Percentiles rank a stretch among this genome's conserved stretches.
Conservation (phyloP, 768 basidiomycete genomes). For the Solioccasus polychromus region DNA sequence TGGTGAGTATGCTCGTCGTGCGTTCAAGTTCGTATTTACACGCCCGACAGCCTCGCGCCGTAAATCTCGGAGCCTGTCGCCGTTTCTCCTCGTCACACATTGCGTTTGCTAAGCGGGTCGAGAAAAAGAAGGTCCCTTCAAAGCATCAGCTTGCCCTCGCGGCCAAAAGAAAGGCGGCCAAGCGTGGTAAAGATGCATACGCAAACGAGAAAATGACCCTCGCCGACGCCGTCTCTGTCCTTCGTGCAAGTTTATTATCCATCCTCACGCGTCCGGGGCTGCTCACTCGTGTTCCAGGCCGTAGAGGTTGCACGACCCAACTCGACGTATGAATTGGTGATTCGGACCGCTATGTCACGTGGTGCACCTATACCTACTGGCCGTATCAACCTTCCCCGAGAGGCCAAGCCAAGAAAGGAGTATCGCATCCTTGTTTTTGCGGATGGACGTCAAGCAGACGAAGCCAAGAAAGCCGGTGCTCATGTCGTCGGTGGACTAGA, state of each 20-base stretch:
- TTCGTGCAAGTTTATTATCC: conserved; percentile 58
- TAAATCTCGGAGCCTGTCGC: conserved; percentile 7
- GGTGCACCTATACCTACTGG: conserved; percentile 87
- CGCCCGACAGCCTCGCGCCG: conserved; percentile 13
- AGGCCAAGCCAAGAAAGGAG: conserved; percentile 66
- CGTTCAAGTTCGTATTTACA: neutral
- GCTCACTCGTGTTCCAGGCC: conserved; percentile 46
- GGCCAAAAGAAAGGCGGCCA: conserved; percentile 54
- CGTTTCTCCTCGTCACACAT: conserved; percentile 51
- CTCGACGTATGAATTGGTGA: conserved; percentile 74
- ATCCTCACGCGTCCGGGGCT: neutral
- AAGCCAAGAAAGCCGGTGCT: conserved; percentile 85
- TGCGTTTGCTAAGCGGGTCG: conserved; percentile 44
- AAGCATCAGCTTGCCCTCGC: conserved; percentile 72
- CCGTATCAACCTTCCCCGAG: conserved; percentile 79
- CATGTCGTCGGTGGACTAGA: conserved; percentile 89
- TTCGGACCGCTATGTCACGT: conserved; percentile 77
- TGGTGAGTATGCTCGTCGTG: conserved; percentile 11
- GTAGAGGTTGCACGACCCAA: conserved; percentile 78
- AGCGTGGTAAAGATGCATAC: conserved; percentile 53
- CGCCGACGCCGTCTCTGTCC: conserved; percentile 60
- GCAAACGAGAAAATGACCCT: conserved; percentile 67
- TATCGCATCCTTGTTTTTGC: conserved; percentile 93
- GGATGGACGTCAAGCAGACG: conserved; percentile 76
- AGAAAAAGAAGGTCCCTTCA: conserved; percentile 58